Conservation (phyloP, 2,329 filamentous ascomycete species). For the Botryotinia calthae region DNA sequence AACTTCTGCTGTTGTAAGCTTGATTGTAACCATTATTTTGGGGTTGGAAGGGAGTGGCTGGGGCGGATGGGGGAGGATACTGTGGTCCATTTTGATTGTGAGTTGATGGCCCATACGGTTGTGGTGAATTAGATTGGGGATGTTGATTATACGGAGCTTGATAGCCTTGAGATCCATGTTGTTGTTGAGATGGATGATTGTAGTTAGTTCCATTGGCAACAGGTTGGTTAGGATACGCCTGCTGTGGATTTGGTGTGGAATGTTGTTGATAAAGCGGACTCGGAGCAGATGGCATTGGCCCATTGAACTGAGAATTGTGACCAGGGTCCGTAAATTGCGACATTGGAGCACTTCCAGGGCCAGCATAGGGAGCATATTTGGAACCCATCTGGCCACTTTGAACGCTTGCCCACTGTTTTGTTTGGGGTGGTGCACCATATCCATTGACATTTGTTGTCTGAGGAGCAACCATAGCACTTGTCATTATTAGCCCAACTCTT, state of each 20-base stretch:
- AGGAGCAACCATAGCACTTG: conserved; percentile 19
- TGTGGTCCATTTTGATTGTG: conserved; percentile 25
- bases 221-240: conserved; percentile 25
- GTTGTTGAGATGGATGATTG: conserved; percentile 24
- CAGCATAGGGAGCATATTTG: conserved; percentile 20
- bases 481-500: conserved; percentile 16
- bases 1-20: conserved; percentile 3
- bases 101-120: conserved; percentile 24
- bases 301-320: conserved; percentile 14
- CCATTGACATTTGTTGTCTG: conserved; percentile 10
- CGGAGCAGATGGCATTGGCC: conserved; percentile 6
- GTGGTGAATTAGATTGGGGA: conserved; percentile 25
- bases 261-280: conserved; percentile 33
- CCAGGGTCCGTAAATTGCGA: conserved; percentile 10
- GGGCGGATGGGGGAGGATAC: conserved; percentile 21
- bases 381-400: conserved; percentile 19
- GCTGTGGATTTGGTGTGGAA: conserved; percentile 24
- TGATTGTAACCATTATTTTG: conserved; percentile 23
- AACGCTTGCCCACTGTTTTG: conserved; percentile 22
- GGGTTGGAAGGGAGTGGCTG: conserved; percentile 19
- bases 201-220: conserved; percentile 20
- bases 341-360: neutral
- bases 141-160: conserved; percentile 28
- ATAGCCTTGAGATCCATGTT: conserved; percentile 25
- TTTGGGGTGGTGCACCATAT: conserved; percentile 9